Evolutionary conservation across 2,329 filamentous ascomycete species (phyloP), one percentile per base, ranked within the genome.

Genomic region (Fusarium bactridioides): DNA sequence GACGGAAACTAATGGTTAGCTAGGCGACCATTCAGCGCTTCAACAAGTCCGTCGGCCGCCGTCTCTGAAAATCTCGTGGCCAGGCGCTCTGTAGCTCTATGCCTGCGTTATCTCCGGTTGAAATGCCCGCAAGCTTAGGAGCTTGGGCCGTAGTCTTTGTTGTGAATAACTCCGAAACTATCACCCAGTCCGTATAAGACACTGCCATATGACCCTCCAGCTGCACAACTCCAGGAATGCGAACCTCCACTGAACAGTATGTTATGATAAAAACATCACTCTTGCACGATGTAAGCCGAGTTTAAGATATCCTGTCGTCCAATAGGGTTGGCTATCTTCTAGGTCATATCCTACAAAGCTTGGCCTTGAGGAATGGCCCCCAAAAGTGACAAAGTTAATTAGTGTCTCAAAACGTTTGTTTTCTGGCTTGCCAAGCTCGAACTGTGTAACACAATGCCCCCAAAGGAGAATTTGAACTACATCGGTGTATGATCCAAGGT

Each of bases 341-440:
- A 37, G 23, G 18, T 18, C 29, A 27, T 48, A 21, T 25, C 45
- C 67, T 44, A 63, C 33, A 54, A 55, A 56, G 41, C 41, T 55
- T 57, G 47, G 27, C 41, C 19, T 19, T 15, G 18, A 43, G 67
- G 61, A 61, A 58, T 56, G 64, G 31, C 23, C 43, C 21, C 33
- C n/a, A 41, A 25, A 41, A 40, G 33, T 44, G 56, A 57, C 38
- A 70, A 70, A 67, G 57, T 35, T 43, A 63, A 50, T 37, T 43
- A 62, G 55, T 56, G 55, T 70, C 68, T 70, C 61, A 47, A 70
- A 70, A 62, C 57, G 67, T 27, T 58, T 53, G 35, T 13, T 56
- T 44, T 38, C 25, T 43, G 25, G n/a, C 45, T 59, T 55, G 29
- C 11, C 29, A 61, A 33, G 19, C n/a, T 21, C 25, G 9, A 23